Base-by-base conservation (phyloP, 306 rosid species). In the Astragalus membranaceus region DNA sequence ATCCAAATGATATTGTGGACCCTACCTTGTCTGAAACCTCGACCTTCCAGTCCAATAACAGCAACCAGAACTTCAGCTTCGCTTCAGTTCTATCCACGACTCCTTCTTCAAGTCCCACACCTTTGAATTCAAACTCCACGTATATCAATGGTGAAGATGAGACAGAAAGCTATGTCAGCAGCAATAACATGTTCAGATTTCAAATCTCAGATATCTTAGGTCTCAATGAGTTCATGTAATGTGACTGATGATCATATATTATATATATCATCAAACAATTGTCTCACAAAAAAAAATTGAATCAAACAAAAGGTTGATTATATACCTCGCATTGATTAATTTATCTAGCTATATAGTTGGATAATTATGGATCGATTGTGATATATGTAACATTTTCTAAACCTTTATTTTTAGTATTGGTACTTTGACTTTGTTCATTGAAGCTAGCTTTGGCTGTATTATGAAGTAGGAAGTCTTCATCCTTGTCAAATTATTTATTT, bases 141-240 rank as follows among this genome's bases (percentile, higher is more conserved):
- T 69, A 74, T 46, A 36, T 84, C 52, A 79, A 77, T 52, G 75
- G 83, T 0, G 96, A 90, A 73, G 96, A 89, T 33, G 98, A 92
- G 77, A 87, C 85, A 47, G 95, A 88, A 44, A 86, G 93, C 85
- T 83, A 89, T 47, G 86, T 88, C 52, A 88, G 95, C 72, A 89
- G 86, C 73, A 82, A 26, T 26, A 26, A 82, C 76, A 61, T 87
- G 53, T 67, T 89, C 71, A 76, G 73, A 78, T 86, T 83, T 77
- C 87, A 86, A 64, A 67, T 86, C 65, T 65, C 80, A 10, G 75
- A 86, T 51, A 32, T 86, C 10, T 75, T 81, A 41, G 82, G 72
- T 69, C 81, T 81, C 59, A 84, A 60, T 70, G 84, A 85, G 48
- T 83, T 81, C 83, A 50, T 85, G 82, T 80, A 77, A 75, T 61